Evolutionary conservation across 805 yeast species (phyloP).

Genomic region (Sugiyamaella mastotermitis): DNA sequence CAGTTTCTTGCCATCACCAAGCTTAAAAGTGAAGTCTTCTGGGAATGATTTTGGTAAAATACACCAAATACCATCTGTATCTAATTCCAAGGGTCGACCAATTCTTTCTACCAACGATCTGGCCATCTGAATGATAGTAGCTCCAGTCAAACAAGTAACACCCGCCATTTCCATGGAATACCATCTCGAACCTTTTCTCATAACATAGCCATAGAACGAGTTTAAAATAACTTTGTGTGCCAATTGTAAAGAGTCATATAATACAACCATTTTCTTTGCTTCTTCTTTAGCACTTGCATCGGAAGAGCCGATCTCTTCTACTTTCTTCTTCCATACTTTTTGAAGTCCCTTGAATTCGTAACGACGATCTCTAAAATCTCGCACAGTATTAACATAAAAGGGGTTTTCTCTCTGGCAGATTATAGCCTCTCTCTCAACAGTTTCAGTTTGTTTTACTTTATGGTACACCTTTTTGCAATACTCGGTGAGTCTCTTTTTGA

Average conservation of each 20-base stretch:
- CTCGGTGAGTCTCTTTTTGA: constrained; percentile 74
- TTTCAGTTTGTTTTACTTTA: constrained; percentile 72
- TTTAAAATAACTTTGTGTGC: constrained; percentile 96
- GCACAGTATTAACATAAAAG: constrained; percentile 89
- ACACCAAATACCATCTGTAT: constrained; percentile 99
- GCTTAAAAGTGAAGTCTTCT: constrained; percentile 66
- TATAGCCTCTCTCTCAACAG: constrained; percentile 83
- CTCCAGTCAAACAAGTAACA: constrained; percentile 95
- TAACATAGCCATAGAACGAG: constrained; percentile 96
- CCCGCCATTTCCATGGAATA: constrained; percentile 99
- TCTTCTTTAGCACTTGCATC: constrained; percentile 72
- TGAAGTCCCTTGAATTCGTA: constrained; percentile 92
- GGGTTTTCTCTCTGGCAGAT: constrained; percentile 98
- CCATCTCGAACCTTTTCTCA: constrained; percentile 99
- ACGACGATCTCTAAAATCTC: constrained; percentile 91
- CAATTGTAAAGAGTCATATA: constrained; percentile 90
- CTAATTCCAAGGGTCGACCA: constrained; percentile 93
- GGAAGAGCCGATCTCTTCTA: constrained; percentile 41
- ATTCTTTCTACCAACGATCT: constrained; percentile 82
- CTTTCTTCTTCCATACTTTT: constrained; percentile 88
- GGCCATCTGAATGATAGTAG: constrained; percentile 97
- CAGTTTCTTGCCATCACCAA: constrained; percentile 72
- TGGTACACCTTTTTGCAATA: constrained; percentile 84
- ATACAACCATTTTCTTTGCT: constrained; percentile 87
- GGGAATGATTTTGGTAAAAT: constrained; percentile 91